phyloP scores from a whole-genome alignment of 2,329 filamentous ascomycete genomes.

The Fusarium tanahbumbuense region DNA sequence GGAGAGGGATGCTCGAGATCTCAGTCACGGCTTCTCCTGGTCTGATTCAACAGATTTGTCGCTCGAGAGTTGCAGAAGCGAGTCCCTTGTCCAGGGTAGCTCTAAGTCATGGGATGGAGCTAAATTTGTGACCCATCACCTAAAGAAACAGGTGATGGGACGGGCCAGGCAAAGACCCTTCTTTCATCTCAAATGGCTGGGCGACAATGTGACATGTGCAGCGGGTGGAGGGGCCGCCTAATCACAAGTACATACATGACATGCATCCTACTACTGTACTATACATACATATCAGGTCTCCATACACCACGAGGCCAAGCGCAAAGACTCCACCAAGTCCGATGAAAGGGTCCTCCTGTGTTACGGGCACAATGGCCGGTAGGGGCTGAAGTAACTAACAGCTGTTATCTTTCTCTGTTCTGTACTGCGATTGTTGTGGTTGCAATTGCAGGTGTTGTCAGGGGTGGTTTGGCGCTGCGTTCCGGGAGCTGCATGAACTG shows the following conservation, averaged over 20 bases:
- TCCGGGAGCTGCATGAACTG: constrained; percentile 40
- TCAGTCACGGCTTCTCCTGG: constrained; percentile 17
- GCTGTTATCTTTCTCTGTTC: constrained; percentile 9
- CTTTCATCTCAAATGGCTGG: constrained; percentile 31
- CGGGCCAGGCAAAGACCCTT: constrained; percentile 12
- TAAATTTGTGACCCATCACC: constrained; percentile 32
- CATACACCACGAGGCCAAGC: constrained; percentile 31
- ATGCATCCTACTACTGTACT: neutral
- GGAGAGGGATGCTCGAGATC: constrained; percentile 3
- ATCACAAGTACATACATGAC: constrained; percentile 15
- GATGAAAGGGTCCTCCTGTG: constrained; percentile 23
- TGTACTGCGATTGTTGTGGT: neutral
- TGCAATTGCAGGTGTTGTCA: neutral
- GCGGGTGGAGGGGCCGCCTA: constrained; percentile 14
- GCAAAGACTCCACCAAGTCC: constrained; percentile 19
- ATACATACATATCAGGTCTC: neutral
- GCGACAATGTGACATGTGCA: constrained; percentile 21
- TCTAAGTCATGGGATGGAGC: constrained; percentile 27
- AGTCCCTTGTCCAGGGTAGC: constrained; percentile 32
- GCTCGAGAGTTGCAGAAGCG: constrained; percentile 10
- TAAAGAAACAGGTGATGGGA: constrained; percentile 31
- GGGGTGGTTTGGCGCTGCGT: constrained; percentile 19
- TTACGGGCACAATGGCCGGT: neutral
- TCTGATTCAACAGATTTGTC: constrained; percentile 17
- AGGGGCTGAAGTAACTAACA: constrained; percentile 2